phyloP scores from a whole-genome alignment of 768 basidiomycete genomes.

The Xerocomellus amylosporus region DNA sequence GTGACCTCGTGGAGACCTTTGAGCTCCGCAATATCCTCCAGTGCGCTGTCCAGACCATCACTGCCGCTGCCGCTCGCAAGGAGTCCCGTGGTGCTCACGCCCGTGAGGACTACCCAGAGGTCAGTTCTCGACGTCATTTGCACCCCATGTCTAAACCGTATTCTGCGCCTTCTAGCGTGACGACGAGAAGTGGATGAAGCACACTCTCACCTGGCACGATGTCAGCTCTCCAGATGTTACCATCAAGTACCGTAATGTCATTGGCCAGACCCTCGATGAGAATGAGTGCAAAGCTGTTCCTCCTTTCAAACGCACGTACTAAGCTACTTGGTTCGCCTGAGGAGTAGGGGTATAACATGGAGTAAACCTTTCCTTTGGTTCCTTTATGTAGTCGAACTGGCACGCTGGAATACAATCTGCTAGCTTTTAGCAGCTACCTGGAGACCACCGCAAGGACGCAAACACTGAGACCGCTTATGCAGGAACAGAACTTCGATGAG shows the following conservation, averaged over 20 bases:
- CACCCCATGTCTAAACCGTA: background rate
- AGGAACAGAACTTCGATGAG: no score
- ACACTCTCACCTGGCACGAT: conserved; percentile 91
- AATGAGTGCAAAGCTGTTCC: conserved; percentile 96
- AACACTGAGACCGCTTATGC: no score
- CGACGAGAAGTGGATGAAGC: conserved; percentile 93
- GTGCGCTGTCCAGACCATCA: conserved; percentile 94
- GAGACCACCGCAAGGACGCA: no score
- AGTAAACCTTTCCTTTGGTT: conserved; percentile 3
- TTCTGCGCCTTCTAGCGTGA: conserved; percentile 61
- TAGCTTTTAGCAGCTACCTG: background rate
- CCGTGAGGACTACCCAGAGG: conserved; percentile 96
- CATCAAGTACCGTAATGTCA: conserved; percentile 87
- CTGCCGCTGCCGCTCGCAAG: conserved; percentile 87
- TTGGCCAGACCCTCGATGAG: conserved; percentile 85
- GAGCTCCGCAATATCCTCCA: conserved; percentile 96
- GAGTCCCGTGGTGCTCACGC: conserved; percentile 99
- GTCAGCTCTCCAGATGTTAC: conserved; percentile 74
- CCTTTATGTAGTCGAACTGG: conserved; percentile 5
- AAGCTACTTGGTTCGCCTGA: conserved; percentile 11
- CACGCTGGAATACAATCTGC: conserved; percentile 12
- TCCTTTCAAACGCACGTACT: conserved; percentile 97
- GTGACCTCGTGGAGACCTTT: conserved; percentile 94
- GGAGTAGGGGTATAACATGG: conserved; percentile 3
- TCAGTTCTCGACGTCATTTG: conserved; percentile 32